Evolutionary conservation across 2,329 filamentous ascomycete species (phyloP), one percentile per base, ranked within the genome.

Genomic region (Plectosphaerella plurivora): DNA sequence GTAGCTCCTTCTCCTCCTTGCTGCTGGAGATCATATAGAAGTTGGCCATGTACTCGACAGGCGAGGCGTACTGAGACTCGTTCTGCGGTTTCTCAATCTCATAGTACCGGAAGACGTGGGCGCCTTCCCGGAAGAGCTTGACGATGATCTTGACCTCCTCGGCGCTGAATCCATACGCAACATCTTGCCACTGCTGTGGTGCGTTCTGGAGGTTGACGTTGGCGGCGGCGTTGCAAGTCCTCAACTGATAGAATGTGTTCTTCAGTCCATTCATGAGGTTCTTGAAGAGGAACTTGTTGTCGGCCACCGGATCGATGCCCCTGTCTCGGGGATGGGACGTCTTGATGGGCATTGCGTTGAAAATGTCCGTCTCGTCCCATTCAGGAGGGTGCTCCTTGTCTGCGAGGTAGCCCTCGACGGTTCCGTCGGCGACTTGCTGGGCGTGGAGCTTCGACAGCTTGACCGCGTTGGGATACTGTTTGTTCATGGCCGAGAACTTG

Each of bases 301-400:
- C 95, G 3, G 86, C 85, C 15, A 99, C 91, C 0, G 94, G 93
- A 64, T 97, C 92, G 14, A 88, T 86, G 52, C 88, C 91, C 54
- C 93, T 82, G 59, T 99, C 94, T 47, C 92, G 84, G 8, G 91
- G 89, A 62, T 94, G 97, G 0, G 90, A 89, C 0, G 91, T 94
- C 72, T 96, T 97, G 72, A 99, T 97, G 0, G 94, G 95, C 64
- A 93, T 94, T 2, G 94, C 94, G 45, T 83, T 89, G 72, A 97
- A 99, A 47, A 99, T 97, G 68, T 99, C 95, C 41, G 94, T 93
- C 69, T 97, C 92, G 62, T 99, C 95, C 91, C 94, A 99, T 57
- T 96, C 91, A 1, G 94, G 94, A 5, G 84, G 84, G 28, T 83
- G 75, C 33, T 93, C 85, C 65, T 87, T 87, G 51, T 96, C 89